phyloP scores from a whole-genome alignment of 768 basidiomycete genomes.

The Sistotremastrum niveocremeum region DNA sequence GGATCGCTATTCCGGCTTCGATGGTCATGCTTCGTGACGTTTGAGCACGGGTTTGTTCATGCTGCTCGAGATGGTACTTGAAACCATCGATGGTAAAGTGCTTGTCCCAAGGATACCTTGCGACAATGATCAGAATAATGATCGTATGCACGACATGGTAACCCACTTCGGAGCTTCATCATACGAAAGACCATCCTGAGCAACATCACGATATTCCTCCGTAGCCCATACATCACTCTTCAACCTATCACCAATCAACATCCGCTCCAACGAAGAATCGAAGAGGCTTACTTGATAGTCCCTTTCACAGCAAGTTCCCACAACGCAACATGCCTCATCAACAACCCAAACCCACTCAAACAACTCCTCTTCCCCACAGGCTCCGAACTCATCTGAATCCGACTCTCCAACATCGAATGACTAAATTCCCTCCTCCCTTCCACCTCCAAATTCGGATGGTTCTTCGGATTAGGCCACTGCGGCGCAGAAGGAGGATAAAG shows the following conservation, averaged over 20 bases:
- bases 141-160: not conserved
- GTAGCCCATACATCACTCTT: constrained; percentile 1
- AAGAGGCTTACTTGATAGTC: not conserved
- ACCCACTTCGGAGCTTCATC: constrained; percentile 3
- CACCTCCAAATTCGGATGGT: not conserved
- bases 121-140: not conserved
- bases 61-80: not conserved
- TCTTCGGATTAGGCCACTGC: not conserved
- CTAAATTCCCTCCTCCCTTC: too few relatives aligned
- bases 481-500: not conserved
- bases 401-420: constrained; percentile 4
- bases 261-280: not conserved
- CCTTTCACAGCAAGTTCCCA: constrained; percentile 5
- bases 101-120: constrained; percentile 4
- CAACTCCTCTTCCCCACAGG: constrained; percentile 2
- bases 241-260: not conserved
- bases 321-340: constrained; percentile 7
- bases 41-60: too few relatives aligned
- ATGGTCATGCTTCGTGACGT: too few relatives aligned
- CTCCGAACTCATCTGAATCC: not conserved
- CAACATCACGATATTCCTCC: not conserved
- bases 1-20: too few relatives aligned
- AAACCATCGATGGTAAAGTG: constrained; percentile 2
- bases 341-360: constrained; percentile 4
- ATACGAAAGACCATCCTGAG: not conserved